These are phyloP conservation scores for Nakaseomyces sp. DNA, from an alignment of 1,139 yeast genomes.

Conservation along the genomic window DNA sequence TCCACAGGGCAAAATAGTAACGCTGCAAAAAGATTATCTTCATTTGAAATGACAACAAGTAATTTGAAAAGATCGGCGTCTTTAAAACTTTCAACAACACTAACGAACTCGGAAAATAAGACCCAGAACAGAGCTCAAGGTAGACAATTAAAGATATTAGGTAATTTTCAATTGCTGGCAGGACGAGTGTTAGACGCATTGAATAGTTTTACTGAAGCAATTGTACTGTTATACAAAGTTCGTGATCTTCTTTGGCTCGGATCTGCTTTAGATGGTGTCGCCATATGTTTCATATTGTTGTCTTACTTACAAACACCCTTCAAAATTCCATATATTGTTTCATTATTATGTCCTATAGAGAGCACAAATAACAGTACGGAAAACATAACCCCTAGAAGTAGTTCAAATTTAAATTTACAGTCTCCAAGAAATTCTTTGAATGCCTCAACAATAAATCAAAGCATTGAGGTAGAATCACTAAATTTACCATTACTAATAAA, in stretches of 20 bases:
- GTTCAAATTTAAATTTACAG: slow-evolving; percentile 21
- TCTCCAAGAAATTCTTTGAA: slow-evolving; percentile 38
- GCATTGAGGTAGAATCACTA: slow-evolving; percentile 15
- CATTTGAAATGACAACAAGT: slow-evolving; percentile 21
- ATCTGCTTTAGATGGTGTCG: slow-evolving; percentile 73
- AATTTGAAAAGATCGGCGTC: slow-evolving; percentile 25
- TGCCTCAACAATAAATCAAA: slow-evolving; percentile 10
- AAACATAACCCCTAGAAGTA: slow-evolving; percentile 21
- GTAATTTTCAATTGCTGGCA: slow-evolving; percentile 66
- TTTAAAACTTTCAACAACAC: slow-evolving; percentile 26
- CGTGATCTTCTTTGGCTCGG: slow-evolving; percentile 85
- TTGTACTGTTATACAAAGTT: slow-evolving; percentile 47
- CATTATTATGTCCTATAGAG: slow-evolving; percentile 22
- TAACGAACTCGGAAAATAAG: slow-evolving; percentile 40
- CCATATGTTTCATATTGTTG: slow-evolving; percentile 54
- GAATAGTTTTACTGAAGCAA: slow-evolving; percentile 63
- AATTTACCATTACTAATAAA: slow-evolving; percentile 44
- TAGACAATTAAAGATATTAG: slow-evolving; percentile 66
- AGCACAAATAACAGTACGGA: slow-evolving; percentile 14
- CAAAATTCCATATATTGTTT: slow-evolving; percentile 48
- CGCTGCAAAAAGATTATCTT: slow-evolving; percentile 15
- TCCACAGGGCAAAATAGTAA: slow-evolving; percentile 4
- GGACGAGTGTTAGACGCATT: slow-evolving; percentile 72
- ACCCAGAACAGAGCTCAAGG: slow-evolving; percentile 54
- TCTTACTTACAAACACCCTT: slow-evolving; percentile 51